Base-by-base conservation (phyloP, 1,139 yeast species). In the Meyerozyma athensensis region DNA sequence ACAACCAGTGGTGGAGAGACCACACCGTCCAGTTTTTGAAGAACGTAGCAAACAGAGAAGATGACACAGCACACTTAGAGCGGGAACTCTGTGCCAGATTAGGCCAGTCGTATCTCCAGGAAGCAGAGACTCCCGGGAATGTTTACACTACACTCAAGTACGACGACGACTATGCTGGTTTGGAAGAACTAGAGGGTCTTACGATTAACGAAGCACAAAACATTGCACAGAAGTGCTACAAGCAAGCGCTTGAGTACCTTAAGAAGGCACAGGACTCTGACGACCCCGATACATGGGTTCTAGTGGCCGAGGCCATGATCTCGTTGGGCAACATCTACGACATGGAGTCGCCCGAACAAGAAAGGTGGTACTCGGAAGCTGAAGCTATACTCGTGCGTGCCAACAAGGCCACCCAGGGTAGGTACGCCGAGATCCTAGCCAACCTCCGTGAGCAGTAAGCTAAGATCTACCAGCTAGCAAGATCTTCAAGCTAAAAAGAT, bases 251-350 rank as follows among this genome's bases (percentile, higher is more conserved):
- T 26, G 62, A 67, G 30, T 73, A 75, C 49, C 65, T 86, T 39
- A 61, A 68, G 41, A 61, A 66, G 42, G 82, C 89, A 1, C 77
- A 81, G 55, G 77, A 79, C 37, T 79, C 77, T 21, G 86, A 81
- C 37, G 86, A 82, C 26, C 95, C 95, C 0, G 83, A 81, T 42
- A 69, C 83, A 7, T 83, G 92, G 84, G 96, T 81, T 5, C 75
- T 76, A 47, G 65, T 84, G 33, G 96, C 96, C 2, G 97, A 92
- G 57, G 90, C 95, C 1, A 70, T 78, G 54, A 85, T 90, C 26
- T 76, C 83, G 10, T 64, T 86, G 48, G 97, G 90, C 7, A 89
- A 89, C 52, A 56, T 87, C 41, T 68, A 74, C 46, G 84, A 79
- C 8, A 62, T 76, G 31, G 89, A 82, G 26, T 72, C 84, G 38